Conservation (phyloP, 2,329 filamentous ascomycete genomes). For the Emydomyces testavorans region DNA sequence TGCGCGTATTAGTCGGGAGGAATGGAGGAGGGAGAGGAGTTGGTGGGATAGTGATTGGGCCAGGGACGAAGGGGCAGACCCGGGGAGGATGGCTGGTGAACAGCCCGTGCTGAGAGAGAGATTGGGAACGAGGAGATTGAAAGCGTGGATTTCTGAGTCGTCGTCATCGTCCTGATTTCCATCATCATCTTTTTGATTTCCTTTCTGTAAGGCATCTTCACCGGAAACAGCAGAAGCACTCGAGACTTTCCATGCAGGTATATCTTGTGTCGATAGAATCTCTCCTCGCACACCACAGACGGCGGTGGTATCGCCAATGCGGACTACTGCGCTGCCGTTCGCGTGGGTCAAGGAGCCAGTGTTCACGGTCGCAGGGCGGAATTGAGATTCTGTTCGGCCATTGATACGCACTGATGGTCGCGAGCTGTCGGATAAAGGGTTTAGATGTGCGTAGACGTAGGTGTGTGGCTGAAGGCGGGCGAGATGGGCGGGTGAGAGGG, state of each 20-base stretch:
- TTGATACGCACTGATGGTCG: conserved; percentile 62
- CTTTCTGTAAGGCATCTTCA: conserved; percentile 25
- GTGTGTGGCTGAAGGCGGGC: conserved; percentile 80
- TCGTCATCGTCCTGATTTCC: conserved; percentile 40
- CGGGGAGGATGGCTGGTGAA: conserved; percentile 72
- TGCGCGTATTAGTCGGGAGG: conserved; percentile 53
- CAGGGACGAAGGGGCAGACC: conserved; percentile 63
- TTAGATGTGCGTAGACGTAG: conserved; percentile 80
- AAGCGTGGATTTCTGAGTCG: conserved; percentile 37
- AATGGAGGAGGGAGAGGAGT: conserved; percentile 64
- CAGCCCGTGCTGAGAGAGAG: conserved; percentile 86
- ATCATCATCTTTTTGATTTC: conserved; percentile 18
- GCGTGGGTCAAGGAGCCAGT: conserved; percentile 76
- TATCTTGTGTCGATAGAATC: conserved; percentile 62
- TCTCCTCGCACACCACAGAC: conserved; percentile 87
- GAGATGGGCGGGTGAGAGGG: conserved; percentile 56
- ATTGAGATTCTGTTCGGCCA: conserved; percentile 58
- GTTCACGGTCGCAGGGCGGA: conserved; percentile 64
- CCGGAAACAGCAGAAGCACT: conserved; percentile 23
- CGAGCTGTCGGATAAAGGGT: conserved; percentile 41
- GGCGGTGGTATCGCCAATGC: conserved; percentile 81
- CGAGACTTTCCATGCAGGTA: conserved; percentile 45
- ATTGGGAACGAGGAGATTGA: conserved; percentile 78
- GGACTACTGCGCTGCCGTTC: conserved; percentile 78
- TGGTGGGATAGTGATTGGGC: conserved; percentile 79